A percentile compares a stretch with the other conserved stretches of the same genome.
Conservation (phyloP, 2,329 filamentous ascomycete genomes). For the Tricladium varicosporioides region DNA sequence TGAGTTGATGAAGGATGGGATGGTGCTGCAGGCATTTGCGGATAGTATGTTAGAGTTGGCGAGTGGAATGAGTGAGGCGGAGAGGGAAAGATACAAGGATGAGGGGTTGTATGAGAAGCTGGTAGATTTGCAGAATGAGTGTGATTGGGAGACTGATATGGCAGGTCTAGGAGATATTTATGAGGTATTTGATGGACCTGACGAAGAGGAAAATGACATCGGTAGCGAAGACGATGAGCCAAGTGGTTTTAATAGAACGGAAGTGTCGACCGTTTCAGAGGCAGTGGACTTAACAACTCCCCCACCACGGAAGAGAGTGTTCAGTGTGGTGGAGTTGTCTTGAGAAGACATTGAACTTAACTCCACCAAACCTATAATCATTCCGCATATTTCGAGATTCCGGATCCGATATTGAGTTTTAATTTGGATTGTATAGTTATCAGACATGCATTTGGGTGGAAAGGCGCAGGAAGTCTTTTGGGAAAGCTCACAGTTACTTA, state of each 20-base stretch:
- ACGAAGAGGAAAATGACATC: constrained; percentile 1
- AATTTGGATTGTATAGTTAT: too few species aligned
- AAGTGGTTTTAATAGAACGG: not conserved
- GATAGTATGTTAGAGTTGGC: constrained; percentile 15
- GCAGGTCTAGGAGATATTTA: constrained; percentile 8
- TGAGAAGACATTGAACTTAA: not conserved
- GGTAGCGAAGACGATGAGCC: not conserved
- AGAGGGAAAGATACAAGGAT: constrained; percentile 16
- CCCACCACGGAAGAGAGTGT: constrained; percentile 5
- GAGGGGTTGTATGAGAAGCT: constrained; percentile 19
- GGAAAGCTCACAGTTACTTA: too few species aligned
- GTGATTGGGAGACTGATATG: constrained; percentile 14
- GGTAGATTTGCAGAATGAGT: constrained; percentile 14
- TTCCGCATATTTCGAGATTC: too few species aligned
- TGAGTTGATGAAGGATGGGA: constrained; percentile 20
- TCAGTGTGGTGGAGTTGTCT: constrained; percentile 12
- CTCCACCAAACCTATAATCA: not conserved
- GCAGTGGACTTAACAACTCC: not conserved
- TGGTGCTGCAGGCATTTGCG: constrained; percentile 12
- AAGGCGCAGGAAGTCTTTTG: too few species aligned
- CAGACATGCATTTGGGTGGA: too few species aligned
- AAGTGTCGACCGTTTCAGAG: not conserved
- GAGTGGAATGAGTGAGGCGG: constrained; percentile 8
- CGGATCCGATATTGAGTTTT: too few species aligned
- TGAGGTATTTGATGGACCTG: constrained; percentile 9